A percentile compares a stretch with the other conserved stretches of the same genome.
phyloP scores from a whole-genome alignment of 768 basidiomycete genomes.

The Rossbeevera mucosa region DNA sequence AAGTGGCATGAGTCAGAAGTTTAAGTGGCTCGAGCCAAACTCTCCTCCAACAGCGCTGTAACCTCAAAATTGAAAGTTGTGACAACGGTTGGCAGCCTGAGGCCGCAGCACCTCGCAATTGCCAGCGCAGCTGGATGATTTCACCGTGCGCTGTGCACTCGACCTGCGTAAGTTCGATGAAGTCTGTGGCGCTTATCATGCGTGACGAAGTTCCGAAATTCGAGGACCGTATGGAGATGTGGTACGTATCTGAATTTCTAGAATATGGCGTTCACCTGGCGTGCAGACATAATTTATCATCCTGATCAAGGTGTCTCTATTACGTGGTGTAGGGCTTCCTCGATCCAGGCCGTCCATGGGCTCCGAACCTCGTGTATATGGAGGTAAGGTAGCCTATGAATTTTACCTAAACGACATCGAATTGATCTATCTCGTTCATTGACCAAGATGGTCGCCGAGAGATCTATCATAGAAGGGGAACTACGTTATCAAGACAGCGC shows the following conservation, averaged over 20 bases:
- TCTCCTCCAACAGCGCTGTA: no score
- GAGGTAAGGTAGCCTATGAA: neutral
- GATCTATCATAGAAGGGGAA: neutral
- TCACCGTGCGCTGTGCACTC: neutral
- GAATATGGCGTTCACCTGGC: neutral
- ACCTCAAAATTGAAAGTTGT: neutral
- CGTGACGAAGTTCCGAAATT: neutral
- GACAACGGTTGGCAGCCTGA: no score
- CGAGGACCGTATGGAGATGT: no score
- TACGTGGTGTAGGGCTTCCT: neutral
- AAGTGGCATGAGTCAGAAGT: no score
- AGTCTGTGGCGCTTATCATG: neutral
- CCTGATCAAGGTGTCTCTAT: neutral
- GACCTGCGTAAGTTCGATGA: neutral
- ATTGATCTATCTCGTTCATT: neutral
- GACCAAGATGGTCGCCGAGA: constrained; percentile 12
- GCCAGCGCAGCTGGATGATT: neutral
- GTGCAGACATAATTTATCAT: neutral
- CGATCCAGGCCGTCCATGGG: neutral
- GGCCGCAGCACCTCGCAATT: no score
- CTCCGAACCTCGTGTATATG: neutral
- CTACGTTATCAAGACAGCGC: neutral
- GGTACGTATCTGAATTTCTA: neutral
- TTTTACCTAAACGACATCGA: neutral
- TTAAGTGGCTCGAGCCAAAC: no score